Percentiles rank a stretch among this genome's conserved stretches.
phyloP scores from a whole-genome alignment of 1,139 yeast genomes.

The Kluyveromyces marxianus region DNA sequence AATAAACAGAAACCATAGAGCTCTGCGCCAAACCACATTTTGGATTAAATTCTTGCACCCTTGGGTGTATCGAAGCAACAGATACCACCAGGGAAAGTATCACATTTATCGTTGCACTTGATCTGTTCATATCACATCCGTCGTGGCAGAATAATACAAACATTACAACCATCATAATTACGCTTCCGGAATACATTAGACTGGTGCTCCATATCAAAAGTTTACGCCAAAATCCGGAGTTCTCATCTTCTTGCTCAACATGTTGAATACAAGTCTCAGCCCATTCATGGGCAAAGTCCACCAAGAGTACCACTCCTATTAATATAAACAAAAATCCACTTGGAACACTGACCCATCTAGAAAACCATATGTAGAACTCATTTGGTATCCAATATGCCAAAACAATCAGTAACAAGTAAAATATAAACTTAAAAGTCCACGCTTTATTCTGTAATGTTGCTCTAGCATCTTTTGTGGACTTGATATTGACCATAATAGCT shows the following conservation, averaged over 20 bases:
- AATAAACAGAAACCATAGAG: constrained; percentile 90
- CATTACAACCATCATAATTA: constrained; percentile 71
- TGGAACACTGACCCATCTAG: constrained; percentile 79
- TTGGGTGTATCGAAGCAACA: constrained; percentile 67
- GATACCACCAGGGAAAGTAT: constrained; percentile 59
- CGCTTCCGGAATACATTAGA: constrained; percentile 68
- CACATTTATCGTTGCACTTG: constrained; percentile 75
- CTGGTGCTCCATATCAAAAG: constrained; percentile 81
- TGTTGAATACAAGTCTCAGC: constrained; percentile 92
- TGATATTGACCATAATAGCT: constrained; percentile 58
- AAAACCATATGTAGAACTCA: constrained; percentile 79
- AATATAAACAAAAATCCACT: constrained; percentile 81
- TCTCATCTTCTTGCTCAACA: constrained; percentile 79
- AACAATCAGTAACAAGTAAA: constrained; percentile 52
- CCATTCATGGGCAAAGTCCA: constrained; percentile 98
- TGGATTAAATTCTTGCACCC: constrained; percentile 86
- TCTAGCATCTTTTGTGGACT: constrained; percentile 71
- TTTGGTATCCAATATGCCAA: constrained; percentile 79
- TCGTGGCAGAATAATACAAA: constrained; percentile 71
- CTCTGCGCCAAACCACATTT: constrained; percentile 96
- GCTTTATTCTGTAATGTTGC: constrained; percentile 82
- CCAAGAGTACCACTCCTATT: constrained; percentile 81
- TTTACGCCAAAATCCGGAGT: constrained; percentile 63
- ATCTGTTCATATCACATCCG: constrained; percentile 89
- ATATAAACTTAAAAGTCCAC: constrained; percentile 73